phyloP scores from a whole-genome alignment of 208 protist species.

The Trichomonas gallinae region DNA sequence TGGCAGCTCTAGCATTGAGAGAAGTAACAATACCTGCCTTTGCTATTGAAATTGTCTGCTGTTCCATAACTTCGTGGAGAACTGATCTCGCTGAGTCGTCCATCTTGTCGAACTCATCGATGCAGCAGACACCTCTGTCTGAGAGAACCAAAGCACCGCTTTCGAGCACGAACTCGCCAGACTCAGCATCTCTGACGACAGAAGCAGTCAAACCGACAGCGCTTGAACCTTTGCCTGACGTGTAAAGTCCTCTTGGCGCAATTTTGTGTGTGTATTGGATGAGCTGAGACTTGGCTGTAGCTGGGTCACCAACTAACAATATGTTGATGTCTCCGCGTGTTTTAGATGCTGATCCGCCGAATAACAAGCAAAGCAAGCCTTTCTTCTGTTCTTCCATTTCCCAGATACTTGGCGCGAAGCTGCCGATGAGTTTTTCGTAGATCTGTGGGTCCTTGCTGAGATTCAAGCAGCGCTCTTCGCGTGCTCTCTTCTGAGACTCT shows the following conservation, averaged over 20 bases:
- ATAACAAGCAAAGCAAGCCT: conserved; percentile 90
- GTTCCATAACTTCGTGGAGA: conserved; percentile 99
- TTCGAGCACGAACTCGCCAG: conserved; percentile 89
- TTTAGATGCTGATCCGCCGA: conserved; percentile 67
- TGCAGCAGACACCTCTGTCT: conserved; percentile 97
- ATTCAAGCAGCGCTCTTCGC: conserved; percentile 27
- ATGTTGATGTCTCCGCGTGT: conserved; percentile 87
- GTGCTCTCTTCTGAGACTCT: conserved; percentile 11
- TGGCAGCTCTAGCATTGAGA: conserved; percentile 70
- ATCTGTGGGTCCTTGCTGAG: conserved; percentile 61
- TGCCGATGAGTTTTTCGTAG: conserved; percentile 73
- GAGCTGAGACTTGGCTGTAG: conserved; percentile 97
- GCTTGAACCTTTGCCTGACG: conserved; percentile 86
- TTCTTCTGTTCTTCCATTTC: conserved; percentile 93
- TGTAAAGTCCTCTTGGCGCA: conserved; percentile 90
- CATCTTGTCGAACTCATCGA: conserved; percentile 99
- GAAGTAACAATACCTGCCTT: conserved; percentile 99
- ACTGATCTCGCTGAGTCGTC: conserved; percentile 82
- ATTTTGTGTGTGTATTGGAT: conserved; percentile 91
- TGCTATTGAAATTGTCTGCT: conserved; percentile 98
- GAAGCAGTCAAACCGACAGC: conserved; percentile 97
- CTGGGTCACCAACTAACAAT: conserved; percentile 93
- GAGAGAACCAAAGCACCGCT: conserved; percentile 83
- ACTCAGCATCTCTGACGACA: conserved; percentile 83
- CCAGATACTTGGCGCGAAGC: conserved; percentile 88